A percentile compares a stretch with the other conserved stretches of the same genome.
Evolutionary conservation across 83 land plant genomes (phyloP).

Genomic region (Thuja plicata): DNA sequence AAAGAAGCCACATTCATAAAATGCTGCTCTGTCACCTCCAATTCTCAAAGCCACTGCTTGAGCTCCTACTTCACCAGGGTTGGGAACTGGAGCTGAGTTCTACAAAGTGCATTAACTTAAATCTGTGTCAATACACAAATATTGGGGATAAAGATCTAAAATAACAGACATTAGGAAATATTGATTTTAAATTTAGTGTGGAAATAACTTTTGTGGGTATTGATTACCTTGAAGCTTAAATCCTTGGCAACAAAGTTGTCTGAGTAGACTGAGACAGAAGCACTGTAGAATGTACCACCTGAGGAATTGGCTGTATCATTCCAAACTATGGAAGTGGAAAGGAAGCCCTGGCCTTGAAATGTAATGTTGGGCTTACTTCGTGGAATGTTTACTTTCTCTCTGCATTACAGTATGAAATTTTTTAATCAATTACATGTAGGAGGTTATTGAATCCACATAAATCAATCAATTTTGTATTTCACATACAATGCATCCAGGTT

Average conservation of each 20-base stretch:
- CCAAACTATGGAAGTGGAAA: slow-evolving; percentile 59
- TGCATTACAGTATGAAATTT: slow-evolving; percentile 5
- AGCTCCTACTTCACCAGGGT: slow-evolving; percentile 60
- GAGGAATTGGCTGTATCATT: slow-evolving; percentile 70
- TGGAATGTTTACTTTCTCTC: slow-evolving; percentile 71
- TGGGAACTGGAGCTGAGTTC: slow-evolving; percentile 62
- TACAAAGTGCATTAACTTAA: slow-evolving; percentile 9
- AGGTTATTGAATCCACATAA: too few species aligned
- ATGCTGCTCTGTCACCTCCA: slow-evolving; percentile 51
- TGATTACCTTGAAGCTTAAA: slow-evolving; percentile 64
- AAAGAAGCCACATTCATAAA: slow-evolving; percentile 73
- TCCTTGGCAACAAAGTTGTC: slow-evolving; percentile 66
- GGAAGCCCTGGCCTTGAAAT: slow-evolving; percentile 67
- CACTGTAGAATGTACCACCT: slow-evolving; percentile 62
- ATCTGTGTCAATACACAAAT: neutral
- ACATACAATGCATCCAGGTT: too few species aligned
- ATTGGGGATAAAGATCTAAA: neutral
- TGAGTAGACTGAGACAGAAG: slow-evolving; percentile 49
- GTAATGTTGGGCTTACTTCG: slow-evolving; percentile 54
- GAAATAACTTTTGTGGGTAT: too few species aligned
- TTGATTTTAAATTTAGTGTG: neutral
- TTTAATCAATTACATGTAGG: too few species aligned
- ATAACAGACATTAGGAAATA: neutral
- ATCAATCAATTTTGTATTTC: too few species aligned
- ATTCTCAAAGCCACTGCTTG: slow-evolving; percentile 61